phyloP scores from a whole-genome alignment of 306 rosid genomes.

The Cicer judaicum region DNA sequence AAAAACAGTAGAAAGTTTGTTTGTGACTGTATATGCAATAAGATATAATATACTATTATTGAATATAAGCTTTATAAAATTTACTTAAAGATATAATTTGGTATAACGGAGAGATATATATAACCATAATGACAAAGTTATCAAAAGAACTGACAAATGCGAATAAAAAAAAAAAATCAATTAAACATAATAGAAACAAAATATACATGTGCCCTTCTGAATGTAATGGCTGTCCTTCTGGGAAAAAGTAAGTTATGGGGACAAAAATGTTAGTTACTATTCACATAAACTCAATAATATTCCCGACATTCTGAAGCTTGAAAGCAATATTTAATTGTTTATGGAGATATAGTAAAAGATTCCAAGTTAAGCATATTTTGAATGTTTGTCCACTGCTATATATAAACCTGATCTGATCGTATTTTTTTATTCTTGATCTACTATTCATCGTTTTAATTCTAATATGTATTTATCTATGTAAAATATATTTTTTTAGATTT shows the following conservation, averaged over 20 bases:
- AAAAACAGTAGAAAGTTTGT: too few species aligned
- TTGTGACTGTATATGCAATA: too few species aligned
- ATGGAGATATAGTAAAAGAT: constrained; percentile 59
- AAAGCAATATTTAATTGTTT: constrained; percentile 53
- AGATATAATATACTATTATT: too few species aligned
- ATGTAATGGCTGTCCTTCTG: constrained; percentile 51
- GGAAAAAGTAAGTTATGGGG: constrained; percentile 52
- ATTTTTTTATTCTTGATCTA: constrained; percentile 52
- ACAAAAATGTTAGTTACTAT: constrained; percentile 58
- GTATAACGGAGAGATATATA: constrained; percentile 41
- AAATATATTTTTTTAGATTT: constrained; percentile 12
- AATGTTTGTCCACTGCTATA: constrained; percentile 49
- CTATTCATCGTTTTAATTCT: constrained; percentile 40
- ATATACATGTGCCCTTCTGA: constrained; percentile 33
- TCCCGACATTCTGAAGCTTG: constrained; percentile 50
- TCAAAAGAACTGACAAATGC: constrained; percentile 39
- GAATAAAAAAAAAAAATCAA: background rate
- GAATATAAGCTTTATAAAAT: too few species aligned
- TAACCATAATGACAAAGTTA: constrained; percentile 47
- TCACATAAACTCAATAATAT: constrained; percentile 49
- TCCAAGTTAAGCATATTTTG: constrained; percentile 75
- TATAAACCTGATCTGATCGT: constrained; percentile 49
- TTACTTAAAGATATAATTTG: too few species aligned
- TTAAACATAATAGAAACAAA: constrained; percentile 30
- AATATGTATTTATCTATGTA: constrained; percentile 7